Evolutionary conservation across 805 yeast species (phyloP), one percentile per base, ranked within the genome.

Genomic region (Kodamaea hsintzibuensis): DNA sequence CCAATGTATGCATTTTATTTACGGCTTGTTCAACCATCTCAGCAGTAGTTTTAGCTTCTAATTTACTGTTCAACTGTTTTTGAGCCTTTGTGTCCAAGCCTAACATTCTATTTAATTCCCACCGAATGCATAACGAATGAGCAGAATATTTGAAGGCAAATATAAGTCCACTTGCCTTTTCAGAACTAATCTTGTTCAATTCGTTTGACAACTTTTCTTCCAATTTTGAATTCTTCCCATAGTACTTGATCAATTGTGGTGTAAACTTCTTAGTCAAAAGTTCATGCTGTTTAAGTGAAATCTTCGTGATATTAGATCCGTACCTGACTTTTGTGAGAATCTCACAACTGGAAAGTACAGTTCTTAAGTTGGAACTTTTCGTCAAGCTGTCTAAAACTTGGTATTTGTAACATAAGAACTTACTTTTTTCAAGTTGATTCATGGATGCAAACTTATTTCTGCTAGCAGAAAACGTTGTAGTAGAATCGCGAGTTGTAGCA

Each of bases 101-200:
- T 17, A 48, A 27, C 46, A 48, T 27, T n/a, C 22, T 59, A 33
- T 62, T 65, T 9, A 74, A 55, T 47, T 71, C 73, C 73, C 74
- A 71, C 38, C 57, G 58, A 5, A 72, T 61, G 62, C 65, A 64
- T 22, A 69, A 54, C 8, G 70, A 52, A 22, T 54, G 54, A 25
- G 54, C 52, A 5, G 74, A 68, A 52, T 63, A 70, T 39, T 58
- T 62, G 22, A 59, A 19, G 0, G 76, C 77, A 61, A 73, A 69
- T 8, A 72, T 65, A 42, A 73, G 55, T 17, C 49, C 53, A 0
- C 64, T 53, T 0, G 70, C 73, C 39, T 64, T 55, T 8, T 14
- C 16, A 45, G 49, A 50, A 17, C 37, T 42, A 30, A 70, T 14
- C 2, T 22, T 12, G 8, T 22, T 2, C 12, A 71, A 17, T 12